Evolutionary conservation across 1,284 basidiomycete species (phyloP).

Genomic region (Bondarzewia mesenterica): DNA sequence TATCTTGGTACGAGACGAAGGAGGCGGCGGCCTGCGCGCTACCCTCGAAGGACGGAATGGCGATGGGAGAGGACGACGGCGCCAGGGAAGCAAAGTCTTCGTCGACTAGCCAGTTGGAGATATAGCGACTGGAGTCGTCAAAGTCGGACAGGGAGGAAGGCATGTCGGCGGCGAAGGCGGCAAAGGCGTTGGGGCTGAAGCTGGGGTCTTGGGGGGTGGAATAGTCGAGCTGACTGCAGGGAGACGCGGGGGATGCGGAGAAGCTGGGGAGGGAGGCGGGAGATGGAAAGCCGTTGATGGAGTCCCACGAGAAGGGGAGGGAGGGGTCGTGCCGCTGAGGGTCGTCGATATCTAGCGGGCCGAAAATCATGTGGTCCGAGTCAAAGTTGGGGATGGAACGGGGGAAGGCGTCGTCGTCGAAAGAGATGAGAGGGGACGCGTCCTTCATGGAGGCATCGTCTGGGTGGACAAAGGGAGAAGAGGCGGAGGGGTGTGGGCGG

Average conservation of each 20-base stretch:
- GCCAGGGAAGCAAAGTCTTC: conserved; percentile 35
- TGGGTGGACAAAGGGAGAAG: conserved; percentile 20
- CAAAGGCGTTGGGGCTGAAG: conserved; percentile 25
- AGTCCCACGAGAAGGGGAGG: conserved; percentile 34
- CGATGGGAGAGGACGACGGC: conserved; percentile 39
- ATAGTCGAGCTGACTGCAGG: conserved; percentile 22
- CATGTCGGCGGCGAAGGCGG: conserved; percentile 19
- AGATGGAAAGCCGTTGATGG: conserved; percentile 16
- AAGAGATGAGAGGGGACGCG: conserved; percentile 32
- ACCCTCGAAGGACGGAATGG: conserved; percentile 43
- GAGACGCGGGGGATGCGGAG: conserved; percentile 28
- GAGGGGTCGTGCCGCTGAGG: conserved; percentile 25
- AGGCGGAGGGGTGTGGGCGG: conserved; percentile 24
- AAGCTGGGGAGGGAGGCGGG: conserved; percentile 18
- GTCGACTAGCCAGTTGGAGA: conserved; percentile 52
- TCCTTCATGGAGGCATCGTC: conserved; percentile 31
- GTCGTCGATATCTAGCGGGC: conserved; percentile 54
- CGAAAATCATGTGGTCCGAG: conserved; percentile 51
- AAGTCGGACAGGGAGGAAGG: conserved; percentile 17
- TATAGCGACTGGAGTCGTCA: conserved; percentile 35
- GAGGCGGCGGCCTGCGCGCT: conserved; percentile 14
- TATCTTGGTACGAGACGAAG: conserved; percentile 23
- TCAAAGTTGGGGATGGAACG: conserved; percentile 24
- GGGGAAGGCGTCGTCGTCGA: conserved; percentile 33
- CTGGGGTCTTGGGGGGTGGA: too few relatives aligned